Conservation (phyloP, 192 early-diverging fungal species). For the Paraglomus brasilianum region DNA sequence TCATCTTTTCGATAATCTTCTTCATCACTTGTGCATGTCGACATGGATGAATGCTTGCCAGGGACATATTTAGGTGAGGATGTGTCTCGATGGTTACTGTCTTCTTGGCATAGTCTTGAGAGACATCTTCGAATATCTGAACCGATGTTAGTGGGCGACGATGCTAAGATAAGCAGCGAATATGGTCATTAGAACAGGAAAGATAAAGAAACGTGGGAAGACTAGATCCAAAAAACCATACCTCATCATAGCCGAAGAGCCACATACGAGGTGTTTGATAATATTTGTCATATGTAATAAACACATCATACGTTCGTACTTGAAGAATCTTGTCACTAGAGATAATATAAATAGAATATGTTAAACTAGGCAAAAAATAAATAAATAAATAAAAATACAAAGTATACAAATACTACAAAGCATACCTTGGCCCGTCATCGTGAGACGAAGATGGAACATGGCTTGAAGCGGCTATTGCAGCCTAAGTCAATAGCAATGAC, state of each 20-base stretch:
- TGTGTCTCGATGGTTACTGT: constrained; percentile 98
- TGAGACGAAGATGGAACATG: constrained; percentile 32
- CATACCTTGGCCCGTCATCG: constrained; percentile 32
- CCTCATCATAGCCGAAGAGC: constrained; percentile 97
- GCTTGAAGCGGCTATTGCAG: constrained; percentile 34
- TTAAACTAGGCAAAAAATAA: background rate
- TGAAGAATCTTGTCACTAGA: constrained; percentile 78
- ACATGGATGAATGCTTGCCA: constrained; percentile 98
- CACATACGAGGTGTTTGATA: constrained; percentile 98
- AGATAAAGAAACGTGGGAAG: background rate
- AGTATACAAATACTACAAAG: background rate
- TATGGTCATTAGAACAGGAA: background rate
- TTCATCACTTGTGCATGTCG: constrained; percentile 98
- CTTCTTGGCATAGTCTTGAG: constrained; percentile 98
- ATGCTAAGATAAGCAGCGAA: constrained; percentile 41
- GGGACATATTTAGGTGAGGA: constrained; percentile 82
- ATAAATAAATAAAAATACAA: constrained; percentile 20
- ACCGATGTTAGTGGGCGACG: constrained; percentile 76
- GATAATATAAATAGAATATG: background rate
- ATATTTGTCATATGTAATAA: constrained; percentile 99
- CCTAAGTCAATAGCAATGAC: constrained; percentile 26
- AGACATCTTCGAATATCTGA: constrained; percentile 98
- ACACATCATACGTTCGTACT: constrained; percentile 95
- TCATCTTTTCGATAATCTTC: constrained; percentile 84
- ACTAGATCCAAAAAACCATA: constrained; percentile 34